Evolutionary conservation across 768 basidiomycete genomes (phyloP), one percentile per base, ranked within the genome.

Genomic region (Crucibulum laeve): DNA sequence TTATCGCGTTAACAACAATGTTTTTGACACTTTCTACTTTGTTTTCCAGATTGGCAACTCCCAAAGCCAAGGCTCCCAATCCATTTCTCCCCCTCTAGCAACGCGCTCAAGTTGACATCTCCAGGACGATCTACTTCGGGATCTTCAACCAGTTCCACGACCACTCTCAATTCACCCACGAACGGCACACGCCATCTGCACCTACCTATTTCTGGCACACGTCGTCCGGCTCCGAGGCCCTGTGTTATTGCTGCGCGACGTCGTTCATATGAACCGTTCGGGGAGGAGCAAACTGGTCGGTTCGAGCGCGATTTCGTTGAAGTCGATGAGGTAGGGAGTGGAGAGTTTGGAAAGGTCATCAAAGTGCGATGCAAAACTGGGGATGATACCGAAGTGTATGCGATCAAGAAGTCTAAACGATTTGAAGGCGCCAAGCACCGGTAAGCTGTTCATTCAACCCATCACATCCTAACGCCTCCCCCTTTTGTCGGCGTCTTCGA

Each of bases 261-360:
- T 40, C 66, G 64, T 28, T 60, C 62, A 13, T 70, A 69, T 19
- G 69, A 68, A 38, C 55, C 68, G 24, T 66, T 67, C 42, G 57
- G 61, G 40, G 73, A 80, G 38, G 76, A 77, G 43, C 73, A 75
- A 43, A 64, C 72, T 6, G 81, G 85, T 15, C 76, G 77, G 39
- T 92, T 95, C 47, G 87, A 89, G 57, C 80, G 76, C 47, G 82
- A 90, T 34, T 97, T 93, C 58, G 70, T 80, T 6, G 80, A 89
- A 53, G 67, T 91, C 32, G 86, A 87, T 44, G 79, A 84, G 54
- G 71, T 97, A 8, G 95, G 95, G 4, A 84, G 83, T 40, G 95
- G 95, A 11, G 91, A 91, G 58, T 98, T 97, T 63, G 93, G 93
- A 19, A 86, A 86, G 55, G 95, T 92, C 15, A 86, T 91, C 67